Conservation (phyloP, 441 rosid genomes). For the Jatropha podagrica region DNA sequence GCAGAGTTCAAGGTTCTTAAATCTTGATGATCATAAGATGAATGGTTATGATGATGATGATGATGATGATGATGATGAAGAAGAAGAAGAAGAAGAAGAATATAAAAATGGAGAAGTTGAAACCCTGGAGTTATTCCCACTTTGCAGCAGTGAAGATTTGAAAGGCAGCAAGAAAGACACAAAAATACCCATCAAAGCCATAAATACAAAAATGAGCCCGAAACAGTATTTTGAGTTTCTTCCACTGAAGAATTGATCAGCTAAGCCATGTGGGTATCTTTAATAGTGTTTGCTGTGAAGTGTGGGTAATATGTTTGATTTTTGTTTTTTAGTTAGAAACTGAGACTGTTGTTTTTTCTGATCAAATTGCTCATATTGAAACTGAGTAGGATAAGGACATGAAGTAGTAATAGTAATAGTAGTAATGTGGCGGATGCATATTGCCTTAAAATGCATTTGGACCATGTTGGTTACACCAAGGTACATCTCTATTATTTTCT, state of each 20-base stretch:
- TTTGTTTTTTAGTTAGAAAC: slow-evolving; percentile 47
- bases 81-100: neutral
- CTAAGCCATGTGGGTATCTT: slow-evolving; percentile 43
- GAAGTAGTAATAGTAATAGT: slow-evolving; percentile 16
- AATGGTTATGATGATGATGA: slow-evolving; percentile 28
- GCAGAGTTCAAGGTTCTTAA: slow-evolving; percentile 3
- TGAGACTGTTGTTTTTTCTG: slow-evolving; percentile 35
- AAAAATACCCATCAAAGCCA: slow-evolving; percentile 31
- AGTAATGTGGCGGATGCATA: neutral
- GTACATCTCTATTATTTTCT: slow-evolving; percentile 17
- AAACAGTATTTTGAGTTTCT: slow-evolving; percentile 60
- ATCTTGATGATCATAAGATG: slow-evolving; percentile 8
- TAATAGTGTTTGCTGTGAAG: slow-evolving; percentile 25
- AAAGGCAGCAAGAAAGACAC: slow-evolving; percentile 23
- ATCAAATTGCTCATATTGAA: slow-evolving; percentile 25
- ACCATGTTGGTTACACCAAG: slow-evolving; percentile 41
- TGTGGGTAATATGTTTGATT: slow-evolving; percentile 25
- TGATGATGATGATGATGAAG: slow-evolving; percentile 28
- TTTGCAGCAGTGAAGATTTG: slow-evolving; percentile 21
- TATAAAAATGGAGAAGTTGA: slow-evolving; percentile 29
- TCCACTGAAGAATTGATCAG: slow-evolving; percentile 55
- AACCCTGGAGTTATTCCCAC: slow-evolving; percentile 65
- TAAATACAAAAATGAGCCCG: slow-evolving; percentile 36
- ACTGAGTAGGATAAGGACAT: slow-evolving; percentile 34
- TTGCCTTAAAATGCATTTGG: slow-evolving; percentile 45